Conservation (phyloP, 352 stramenopile genomes). For the Aphanomyces cochlioides region DNA sequence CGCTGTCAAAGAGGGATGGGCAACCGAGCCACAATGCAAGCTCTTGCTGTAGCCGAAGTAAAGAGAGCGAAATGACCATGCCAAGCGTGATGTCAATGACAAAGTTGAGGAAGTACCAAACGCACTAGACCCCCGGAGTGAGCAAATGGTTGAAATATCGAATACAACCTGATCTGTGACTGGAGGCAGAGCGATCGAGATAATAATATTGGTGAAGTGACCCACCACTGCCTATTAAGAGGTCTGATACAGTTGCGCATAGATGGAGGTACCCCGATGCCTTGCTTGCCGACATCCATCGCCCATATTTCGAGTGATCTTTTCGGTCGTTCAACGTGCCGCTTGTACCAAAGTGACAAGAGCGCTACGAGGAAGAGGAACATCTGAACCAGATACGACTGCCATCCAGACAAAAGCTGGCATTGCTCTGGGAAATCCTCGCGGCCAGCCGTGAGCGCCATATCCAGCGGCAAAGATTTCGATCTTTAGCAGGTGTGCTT, state of each 20-base stretch:
- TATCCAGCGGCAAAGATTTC: neutral
- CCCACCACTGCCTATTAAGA: constrained; percentile 44
- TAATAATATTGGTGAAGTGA: constrained; percentile 70
- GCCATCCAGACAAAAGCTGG: constrained; percentile 58
- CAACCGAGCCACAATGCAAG: constrained; percentile 68
- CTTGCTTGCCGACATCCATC: constrained; percentile 82
- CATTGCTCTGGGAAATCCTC: constrained; percentile 36
- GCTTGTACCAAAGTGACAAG: constrained; percentile 79
- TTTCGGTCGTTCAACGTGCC: constrained; percentile 65
- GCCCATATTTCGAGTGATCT: constrained; percentile 69
- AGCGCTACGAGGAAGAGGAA: constrained; percentile 62
- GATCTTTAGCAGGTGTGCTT: constrained; percentile 10
- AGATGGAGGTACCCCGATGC: constrained; percentile 45
- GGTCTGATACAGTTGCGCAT: no score
- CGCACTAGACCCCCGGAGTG: constrained; percentile 37
- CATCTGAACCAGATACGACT: constrained; percentile 68
- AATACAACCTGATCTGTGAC: constrained; percentile 55
- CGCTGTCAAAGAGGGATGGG: constrained; percentile 68
- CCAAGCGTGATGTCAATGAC: constrained; percentile 76
- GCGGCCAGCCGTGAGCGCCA: neutral
- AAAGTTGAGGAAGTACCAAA: constrained; percentile 86
- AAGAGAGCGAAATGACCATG: constrained; percentile 69
- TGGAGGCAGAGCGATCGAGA: constrained; percentile 63
- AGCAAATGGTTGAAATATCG: neutral
- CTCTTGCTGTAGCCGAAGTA: constrained; percentile 71